Percentiles rank a stretch among this genome's conserved stretches.
These are phyloP conservation scores for Schizopora paradoxa DNA, from an alignment of 1,284 basidiomycete genomes.

Conservation along the genomic window DNA sequence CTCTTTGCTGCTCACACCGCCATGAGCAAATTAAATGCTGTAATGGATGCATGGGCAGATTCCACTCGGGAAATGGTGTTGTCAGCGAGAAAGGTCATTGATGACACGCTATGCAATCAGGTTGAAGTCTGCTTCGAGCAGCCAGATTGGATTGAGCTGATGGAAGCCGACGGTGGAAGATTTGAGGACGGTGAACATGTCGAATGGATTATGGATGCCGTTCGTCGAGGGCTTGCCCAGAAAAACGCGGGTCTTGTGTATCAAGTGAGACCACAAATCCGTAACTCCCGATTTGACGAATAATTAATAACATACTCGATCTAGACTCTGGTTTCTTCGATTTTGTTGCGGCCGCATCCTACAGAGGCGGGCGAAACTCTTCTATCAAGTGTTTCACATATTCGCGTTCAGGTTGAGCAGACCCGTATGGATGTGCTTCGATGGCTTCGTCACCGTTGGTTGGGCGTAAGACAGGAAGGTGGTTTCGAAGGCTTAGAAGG, in stretches of 20 bases:
- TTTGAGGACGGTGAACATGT: slow-evolving; percentile 73
- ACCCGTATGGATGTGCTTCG: slow-evolving; percentile 64
- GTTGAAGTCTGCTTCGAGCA: slow-evolving; percentile 61
- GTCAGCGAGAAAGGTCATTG: slow-evolving; percentile 51
- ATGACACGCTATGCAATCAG: slow-evolving; percentile 54
- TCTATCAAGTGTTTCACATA: slow-evolving; percentile 57
- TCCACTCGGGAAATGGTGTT: slow-evolving; percentile 59
- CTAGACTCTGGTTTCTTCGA: slow-evolving; percentile 68
- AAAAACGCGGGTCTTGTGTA: slow-evolving; percentile 64
- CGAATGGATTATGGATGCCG: slow-evolving; percentile 61
- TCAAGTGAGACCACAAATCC: slow-evolving; percentile 44
- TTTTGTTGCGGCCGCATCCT: slow-evolving; percentile 66
- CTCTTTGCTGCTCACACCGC: slow-evolving; percentile 65
- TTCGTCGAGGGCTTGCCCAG: slow-evolving; percentile 54
- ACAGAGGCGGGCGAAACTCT: slow-evolving; percentile 53
- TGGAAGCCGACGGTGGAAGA: slow-evolving; percentile 58
- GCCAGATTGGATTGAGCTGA: slow-evolving; percentile 65
- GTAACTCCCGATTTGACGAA: slow-evolving; percentile 3
- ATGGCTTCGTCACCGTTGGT: slow-evolving; percentile 61
- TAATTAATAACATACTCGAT: slow-evolving; percentile 10
- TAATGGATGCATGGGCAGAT: slow-evolving; percentile 67
- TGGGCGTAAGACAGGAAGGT: slow-evolving; percentile 69
- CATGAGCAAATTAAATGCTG: slow-evolving; percentile 44
- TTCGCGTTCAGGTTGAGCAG: slow-evolving; percentile 67
- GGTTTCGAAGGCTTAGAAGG: slow-evolving; percentile 78